These are phyloP conservation scores for Lachancea quebecensis DNA, from an alignment of 805 yeast species.

Conservation along the genomic window DNA sequence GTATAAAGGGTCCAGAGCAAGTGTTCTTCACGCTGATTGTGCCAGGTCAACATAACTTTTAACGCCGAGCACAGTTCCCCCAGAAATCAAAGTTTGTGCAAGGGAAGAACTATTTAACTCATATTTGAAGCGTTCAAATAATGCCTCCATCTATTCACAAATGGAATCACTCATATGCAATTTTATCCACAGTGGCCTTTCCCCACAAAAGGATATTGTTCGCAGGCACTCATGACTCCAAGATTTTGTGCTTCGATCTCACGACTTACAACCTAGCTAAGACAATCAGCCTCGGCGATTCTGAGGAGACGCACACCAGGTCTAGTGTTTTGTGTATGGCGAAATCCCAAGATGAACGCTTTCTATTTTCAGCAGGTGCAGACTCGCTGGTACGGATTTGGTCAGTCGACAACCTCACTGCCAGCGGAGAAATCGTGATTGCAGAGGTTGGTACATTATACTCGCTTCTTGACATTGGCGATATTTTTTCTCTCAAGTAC, in stretches of 20 bases:
- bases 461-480: constrained; percentile 85
- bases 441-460: constrained; percentile 65
- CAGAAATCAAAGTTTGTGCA: too few relatives aligned
- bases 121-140: too few relatives aligned
- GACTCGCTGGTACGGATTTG: constrained; percentile 87
- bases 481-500: constrained; percentile 79
- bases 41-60: too few relatives aligned
- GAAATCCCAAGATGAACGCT: constrained; percentile 45
- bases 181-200: constrained; percentile 63
- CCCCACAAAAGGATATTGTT: constrained; percentile 53
- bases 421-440: constrained; percentile 17
- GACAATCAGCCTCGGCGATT: constrained; percentile 37
- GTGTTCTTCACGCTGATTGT: too few relatives aligned
- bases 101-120: too few relatives aligned
- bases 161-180: constrained; percentile 71
- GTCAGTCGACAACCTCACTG: constrained; percentile 42
- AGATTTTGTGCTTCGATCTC: constrained; percentile 64
- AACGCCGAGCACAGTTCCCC: too few relatives aligned
- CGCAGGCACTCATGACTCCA: constrained; percentile 89
- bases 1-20: too few relatives aligned
- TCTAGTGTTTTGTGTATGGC: constrained; percentile 59
- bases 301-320: constrained; percentile 23
- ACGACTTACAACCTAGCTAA: constrained; percentile 47
- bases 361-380: constrained; percentile 77
- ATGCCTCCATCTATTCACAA: constrained; percentile 46